These are phyloP conservation scores for Tubosaeta brunneosetosa DNA, from an alignment of 768 basidiomycete species.

Conservation along the genomic window DNA sequence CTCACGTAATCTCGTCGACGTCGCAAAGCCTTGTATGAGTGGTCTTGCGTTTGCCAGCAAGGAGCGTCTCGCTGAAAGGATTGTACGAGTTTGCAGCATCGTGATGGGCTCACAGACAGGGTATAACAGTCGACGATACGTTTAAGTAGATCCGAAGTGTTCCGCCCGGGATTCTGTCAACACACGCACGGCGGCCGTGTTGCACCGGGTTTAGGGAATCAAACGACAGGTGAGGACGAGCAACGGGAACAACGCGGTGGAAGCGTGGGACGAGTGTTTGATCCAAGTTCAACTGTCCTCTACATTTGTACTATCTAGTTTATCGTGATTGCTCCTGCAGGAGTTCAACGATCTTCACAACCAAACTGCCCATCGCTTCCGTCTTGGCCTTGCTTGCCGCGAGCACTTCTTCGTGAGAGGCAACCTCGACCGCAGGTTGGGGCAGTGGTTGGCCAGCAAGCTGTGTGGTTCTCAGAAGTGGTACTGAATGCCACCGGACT, in stretches of 20 bases:
- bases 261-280: constrained; percentile 17
- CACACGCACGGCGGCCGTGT: constrained; percentile 21
- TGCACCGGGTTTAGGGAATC: constrained; percentile 10
- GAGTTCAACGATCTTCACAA: constrained; percentile 57
- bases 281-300: too few relatives aligned
- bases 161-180: constrained; percentile 7
- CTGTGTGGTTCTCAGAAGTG: constrained; percentile 34
- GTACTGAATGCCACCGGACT: neutral
- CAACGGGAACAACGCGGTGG: constrained; percentile 8
- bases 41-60: constrained; percentile 20
- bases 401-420: constrained; percentile 80
- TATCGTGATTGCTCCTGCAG: constrained; percentile 17
- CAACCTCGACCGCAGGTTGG: constrained; percentile 39
- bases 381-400: constrained; percentile 60
- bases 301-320: too few relatives aligned
- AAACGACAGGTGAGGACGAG: neutral
- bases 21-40: constrained; percentile 26
- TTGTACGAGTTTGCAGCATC: constrained; percentile 22
- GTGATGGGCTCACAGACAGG: constrained; percentile 10
- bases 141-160: constrained; percentile 4
- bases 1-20: constrained; percentile 28
- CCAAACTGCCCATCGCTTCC: constrained; percentile 65
- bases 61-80: constrained; percentile 24
- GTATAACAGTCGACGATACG: constrained; percentile 10
- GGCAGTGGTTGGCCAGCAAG: constrained; percentile 54